These are phyloP conservation scores for Phialophora tarda DNA, from an alignment of 2,329 filamentous ascomycete genomes.

Conservation along the genomic window DNA sequence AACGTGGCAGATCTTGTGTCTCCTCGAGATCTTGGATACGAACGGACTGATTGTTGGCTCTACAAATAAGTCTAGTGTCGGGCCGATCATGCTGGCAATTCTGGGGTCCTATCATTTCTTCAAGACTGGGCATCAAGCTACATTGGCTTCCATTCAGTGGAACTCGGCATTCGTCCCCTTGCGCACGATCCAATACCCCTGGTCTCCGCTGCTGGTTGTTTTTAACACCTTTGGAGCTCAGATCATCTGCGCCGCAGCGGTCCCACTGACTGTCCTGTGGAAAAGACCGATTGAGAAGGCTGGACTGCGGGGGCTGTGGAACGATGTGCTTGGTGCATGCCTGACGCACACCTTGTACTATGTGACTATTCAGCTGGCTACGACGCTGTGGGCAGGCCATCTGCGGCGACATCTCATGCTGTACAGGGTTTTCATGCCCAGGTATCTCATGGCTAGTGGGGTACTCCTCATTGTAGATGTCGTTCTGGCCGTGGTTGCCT, in stretches of 20 bases:
- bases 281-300: constrained; percentile 79
- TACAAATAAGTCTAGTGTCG: constrained; percentile 58
- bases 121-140: constrained; percentile 95
- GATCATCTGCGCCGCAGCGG: constrained; percentile 77
- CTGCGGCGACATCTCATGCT: constrained; percentile 93
- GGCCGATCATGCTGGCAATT: constrained; percentile 82
- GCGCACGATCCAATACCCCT: constrained; percentile 74
- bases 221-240: constrained; percentile 91
- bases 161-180: constrained; percentile 92
- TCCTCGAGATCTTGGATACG: constrained; percentile 68
- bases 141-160: constrained; percentile 89
- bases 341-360: constrained; percentile 81
- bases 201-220: constrained; percentile 78
- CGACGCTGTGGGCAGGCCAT: constrained; percentile 87
- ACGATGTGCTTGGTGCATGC: constrained; percentile 69
- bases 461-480: constrained; percentile 78
- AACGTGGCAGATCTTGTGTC: constrained; percentile 85
- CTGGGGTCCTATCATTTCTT: constrained; percentile 95
- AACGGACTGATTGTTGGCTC: constrained; percentile 64
- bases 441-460: constrained; percentile 81
- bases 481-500: constrained; percentile 69
- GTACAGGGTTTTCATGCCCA: constrained; percentile 88
- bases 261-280: constrained; percentile 86
- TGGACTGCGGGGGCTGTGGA: constrained; percentile 54
- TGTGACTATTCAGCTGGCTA: constrained; percentile 80